Evolutionary conservation across 805 yeast genomes (phyloP), one percentile per base, ranked within the genome.

Genomic region (Suhomyces emberorum): DNA sequence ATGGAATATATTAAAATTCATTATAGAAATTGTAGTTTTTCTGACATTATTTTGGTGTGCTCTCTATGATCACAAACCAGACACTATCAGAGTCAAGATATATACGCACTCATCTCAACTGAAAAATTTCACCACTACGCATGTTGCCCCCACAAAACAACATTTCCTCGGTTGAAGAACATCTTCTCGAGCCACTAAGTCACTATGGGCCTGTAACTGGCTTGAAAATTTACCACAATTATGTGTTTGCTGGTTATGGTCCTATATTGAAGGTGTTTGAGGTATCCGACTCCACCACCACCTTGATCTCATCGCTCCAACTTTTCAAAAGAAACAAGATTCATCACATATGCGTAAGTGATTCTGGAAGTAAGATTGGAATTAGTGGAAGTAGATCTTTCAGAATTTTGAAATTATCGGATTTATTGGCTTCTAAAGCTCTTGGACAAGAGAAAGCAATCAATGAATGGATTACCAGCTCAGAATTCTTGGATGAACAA

Each of bases 381-480:
- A 41, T 62, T 2, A 78, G 77, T 64, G 98, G 98, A 26, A 89
- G 83, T 2, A 70, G 86, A 38, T 83, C 95, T 1, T 66, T 85
- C 31, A 61, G 73, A 5, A 51, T 82, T 3, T 20, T 20, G 20
- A 19, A 16, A 19, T 36, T 73, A 1, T 43, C 17, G 12, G 22
- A n/a, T 20, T 2, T 19, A 5, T 23, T 32, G 8, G 11, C 58
- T 1, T 40, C 67, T 9, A 37, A 46, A 0, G 62, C 63, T n/a
- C 36, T 65, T 22, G 52, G 2, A 43, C 51, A n/a, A 2, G 85
- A 83, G 46, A 66, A 62, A 37, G 71, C 74, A 23, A 62, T 77
- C 29, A 76, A 78, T 39, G 97, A 91, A 57, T 89, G 98, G 96
- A 79, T 93, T 34, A 71, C 79, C 27, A 62, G 80, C 14, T 74